Base-by-base conservation (phyloP, 768 basidiomycete species). In the Agrocybe pediades region DNA sequence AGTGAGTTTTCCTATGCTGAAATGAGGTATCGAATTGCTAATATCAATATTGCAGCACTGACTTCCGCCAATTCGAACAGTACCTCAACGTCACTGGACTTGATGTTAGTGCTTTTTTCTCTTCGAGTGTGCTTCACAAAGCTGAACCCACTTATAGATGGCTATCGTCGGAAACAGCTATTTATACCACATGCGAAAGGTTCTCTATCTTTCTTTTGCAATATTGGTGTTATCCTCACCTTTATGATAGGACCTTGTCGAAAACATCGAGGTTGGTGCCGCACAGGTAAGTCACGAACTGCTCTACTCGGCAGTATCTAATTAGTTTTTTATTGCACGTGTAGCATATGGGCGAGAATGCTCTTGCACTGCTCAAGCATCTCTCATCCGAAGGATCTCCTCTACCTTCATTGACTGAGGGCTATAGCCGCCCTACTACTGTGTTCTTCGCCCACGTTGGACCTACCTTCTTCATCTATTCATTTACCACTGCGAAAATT, bases 151-250 rank as follows among this genome's bases (percentile, higher is more conserved):
- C 9, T 43, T 25, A n/a, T 59, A 92, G 90, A 92, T 96, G 81
- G 95, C 95, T 0, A 74, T 96, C 23, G 86, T 96, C 2, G 91
- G 92, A 13, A 91, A 96, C 68, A 91, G 90, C 60, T 98, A 97
- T 67, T 74, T 93, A 49, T 98, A 97, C 65, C 95, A 98, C 69
- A 98, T 93, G 74, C 85, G 89, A 44, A 92, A 92, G 76, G 88
- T 86, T 59, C 1, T 66, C 58, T 9, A 29, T n/a, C 46, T n/a
- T 17, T 19, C n/a, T 29, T 16, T 13, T 21, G 26, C 27, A 11
- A 1, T 39, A 20, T 2, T 17, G 19, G 8, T 13, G 21, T 40
- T 36, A 27, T 55, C 20, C 2, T 48, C 15, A 13, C 43, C 3
- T 49, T 24, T 41, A 41, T 23, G 41, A 33, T 43, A 88, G 80